Evolutionary conservation across 768 basidiomycete species (phyloP), one percentile per base, ranked within the genome.

Genomic region (Suillus brevipes): DNA sequence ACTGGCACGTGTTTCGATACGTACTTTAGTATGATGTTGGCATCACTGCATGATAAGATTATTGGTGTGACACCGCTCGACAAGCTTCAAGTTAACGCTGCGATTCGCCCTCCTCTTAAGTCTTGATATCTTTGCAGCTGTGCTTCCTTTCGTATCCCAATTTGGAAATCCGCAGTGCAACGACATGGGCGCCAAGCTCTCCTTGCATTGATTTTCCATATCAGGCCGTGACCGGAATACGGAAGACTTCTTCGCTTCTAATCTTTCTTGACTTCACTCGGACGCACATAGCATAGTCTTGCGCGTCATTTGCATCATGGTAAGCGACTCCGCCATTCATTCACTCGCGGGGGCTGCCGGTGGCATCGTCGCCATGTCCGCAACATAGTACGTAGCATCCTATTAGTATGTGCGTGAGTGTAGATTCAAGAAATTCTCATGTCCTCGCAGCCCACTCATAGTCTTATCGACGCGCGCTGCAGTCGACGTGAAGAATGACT

Each of bases 401-500:
- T 62, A 8, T 42, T 31, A 31, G 2, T 31, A 49, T 43, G 43
- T 45, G 18, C 13, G 25, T 18, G 16, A 62, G 23, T 20, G 55
- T 18, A 62, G 28, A n/a, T 62, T 62, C 25, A 14, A n/a, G 3
- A 28, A 25, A 16, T 40, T 7, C 20, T 49, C 0, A 31, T 47
- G 45, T 38, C 65, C 43, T 20, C 20, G 52, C 64, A 97, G 95
- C 73, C 97, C 97, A 8, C 84, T 99, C 42, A 88, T 97, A 65
- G 91, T 95, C 74, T 79, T 99, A 49, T 96, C 94, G 9, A 99
- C 97, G 2, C 86, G 96, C 58, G 94, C 95, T 4, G 97, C 96
- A 8, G 94, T 99, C 5, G 90, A 94, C 69, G 89, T 90, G 0
- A 92, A 89, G 79, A 89, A 84, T 56, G 85, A 91, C 67, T 78